Conservation (phyloP, 1,284 basidiomycete genomes). For the Apiotrichum gamsii region DNA sequence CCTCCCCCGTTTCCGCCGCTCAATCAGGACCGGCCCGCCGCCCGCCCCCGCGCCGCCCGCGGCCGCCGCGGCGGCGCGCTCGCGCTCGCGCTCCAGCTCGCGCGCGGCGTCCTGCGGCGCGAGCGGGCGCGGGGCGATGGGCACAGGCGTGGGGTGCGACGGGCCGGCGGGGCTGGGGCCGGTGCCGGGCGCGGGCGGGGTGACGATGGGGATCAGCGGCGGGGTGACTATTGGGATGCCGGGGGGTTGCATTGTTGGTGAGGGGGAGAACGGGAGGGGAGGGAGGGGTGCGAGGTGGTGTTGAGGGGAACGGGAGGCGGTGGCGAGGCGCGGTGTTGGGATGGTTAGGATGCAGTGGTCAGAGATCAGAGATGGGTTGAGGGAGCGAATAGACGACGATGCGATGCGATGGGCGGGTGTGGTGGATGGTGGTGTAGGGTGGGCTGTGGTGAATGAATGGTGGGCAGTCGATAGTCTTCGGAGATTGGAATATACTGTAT, state of each 20-base stretch:
- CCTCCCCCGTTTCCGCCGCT: slow-evolving; percentile 8
- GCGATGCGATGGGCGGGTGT: too few species aligned
- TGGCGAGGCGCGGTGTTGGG: too few species aligned
- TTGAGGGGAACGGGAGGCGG: neutral
- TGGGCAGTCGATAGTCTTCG: too few species aligned
- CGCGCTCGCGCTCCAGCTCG: neutral
- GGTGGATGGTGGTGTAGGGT: too few species aligned
- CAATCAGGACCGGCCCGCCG: slow-evolving; percentile 1
- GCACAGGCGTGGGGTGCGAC: neutral
- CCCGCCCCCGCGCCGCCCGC: neutral
- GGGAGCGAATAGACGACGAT: too few species aligned
- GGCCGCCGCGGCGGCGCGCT: neutral
- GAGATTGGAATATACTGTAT: too few species aligned
- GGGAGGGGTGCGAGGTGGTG: too few species aligned
- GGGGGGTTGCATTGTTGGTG: too few species aligned
- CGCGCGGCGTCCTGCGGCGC: neutral
- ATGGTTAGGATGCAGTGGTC: too few species aligned
- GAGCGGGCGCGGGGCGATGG: neutral
- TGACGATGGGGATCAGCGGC: neutral
- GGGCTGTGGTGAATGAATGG: too few species aligned
- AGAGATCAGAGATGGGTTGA: too few species aligned
- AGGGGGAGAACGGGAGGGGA: neutral
- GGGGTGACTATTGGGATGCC: neutral
- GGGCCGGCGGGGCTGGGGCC: neutral
- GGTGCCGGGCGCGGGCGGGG: neutral